Evolutionary conservation across 306 rosid genomes (phyloP).

Genomic region (Lotus japonicus): DNA sequence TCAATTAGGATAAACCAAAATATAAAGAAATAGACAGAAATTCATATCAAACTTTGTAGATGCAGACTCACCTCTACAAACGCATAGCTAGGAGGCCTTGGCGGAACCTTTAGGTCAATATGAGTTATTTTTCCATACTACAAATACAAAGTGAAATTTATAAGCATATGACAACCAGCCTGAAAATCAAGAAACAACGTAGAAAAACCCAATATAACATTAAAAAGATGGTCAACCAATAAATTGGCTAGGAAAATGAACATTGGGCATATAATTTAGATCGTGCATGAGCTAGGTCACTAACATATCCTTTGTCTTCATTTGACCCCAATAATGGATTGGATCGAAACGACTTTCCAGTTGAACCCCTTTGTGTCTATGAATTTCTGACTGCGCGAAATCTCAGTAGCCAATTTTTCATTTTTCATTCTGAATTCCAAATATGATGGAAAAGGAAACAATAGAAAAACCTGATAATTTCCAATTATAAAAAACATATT

Average conservation of each 20-base stretch:
- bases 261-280: too few relatives aligned
- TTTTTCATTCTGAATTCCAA: too few relatives aligned
- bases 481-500: not conserved
- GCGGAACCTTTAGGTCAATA: constrained; percentile 94
- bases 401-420: too few relatives aligned
- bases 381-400: too few relatives aligned
- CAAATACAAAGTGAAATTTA: constrained; percentile 25
- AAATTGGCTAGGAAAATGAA: too few relatives aligned
- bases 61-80: constrained; percentile 78
- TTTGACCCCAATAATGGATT: too few relatives aligned
- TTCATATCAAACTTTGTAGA: not conserved
- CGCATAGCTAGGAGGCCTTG: constrained; percentile 98
- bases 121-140: constrained; percentile 92
- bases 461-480: constrained; percentile 63
- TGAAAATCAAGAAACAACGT: not conserved
- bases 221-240: too few relatives aligned
- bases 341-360: too few relatives aligned
- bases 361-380: too few relatives aligned
- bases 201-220: not conserved
- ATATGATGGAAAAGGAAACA: constrained; percentile 49
- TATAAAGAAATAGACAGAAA: not conserved
- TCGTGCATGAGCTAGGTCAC: too few relatives aligned
- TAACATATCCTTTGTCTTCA: too few relatives aligned
- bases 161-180: not conserved
- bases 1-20: too few relatives aligned